Base-by-base conservation (phyloP, 1,284 basidiomycete genomes). In the Entoloma clypeatum region DNA sequence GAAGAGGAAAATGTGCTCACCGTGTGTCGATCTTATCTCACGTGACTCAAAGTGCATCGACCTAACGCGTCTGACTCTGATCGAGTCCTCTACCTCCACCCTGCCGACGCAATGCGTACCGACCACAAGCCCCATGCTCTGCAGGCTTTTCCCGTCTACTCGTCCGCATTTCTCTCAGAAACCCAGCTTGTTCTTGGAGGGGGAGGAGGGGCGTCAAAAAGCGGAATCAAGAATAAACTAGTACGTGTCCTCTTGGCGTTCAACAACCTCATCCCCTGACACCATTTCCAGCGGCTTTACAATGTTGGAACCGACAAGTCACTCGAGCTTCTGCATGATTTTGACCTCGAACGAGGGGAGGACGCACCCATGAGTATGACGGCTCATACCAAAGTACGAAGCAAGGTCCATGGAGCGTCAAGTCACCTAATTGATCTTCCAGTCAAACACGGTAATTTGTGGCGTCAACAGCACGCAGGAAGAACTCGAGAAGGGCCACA, bases 301-400 rank as follows among this genome's bases (percentile, higher is more conserved):
- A 72, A 75, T 36, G 72, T 92, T 23, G 72, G 71, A 9, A 65
- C 74, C 33, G 75, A 81, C 27, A 71, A 75, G 45, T 68, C 67
- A 14, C 62, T 95, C 14, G 68, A 78, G 31, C 67, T 81, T 2
- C 54, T 82, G 8, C 64, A 78, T 48, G 89, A 95, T 60, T 69
- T 82, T 33, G 78, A 88, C 52, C 72, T 97, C 7, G 82, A 79
- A 42, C 76, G 67, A 36, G 86, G 81, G 23, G 92, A 93, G 59
- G 93, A 97, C 63, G 87, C 86, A 6, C 92, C 93, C 8, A 96
- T 93, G 89, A 94, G 92, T 57, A 85, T 96, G 72, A 83, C 83
- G 9, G 74, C 81, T 7, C 69, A 87, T 57, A 64, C 68, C 10
- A 62, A 77, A 61, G 90, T 88, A 56, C 43, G 46, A 43, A 44